phyloP scores from a whole-genome alignment of 257 asterid genomes.

The Solanum tacnaense region DNA sequence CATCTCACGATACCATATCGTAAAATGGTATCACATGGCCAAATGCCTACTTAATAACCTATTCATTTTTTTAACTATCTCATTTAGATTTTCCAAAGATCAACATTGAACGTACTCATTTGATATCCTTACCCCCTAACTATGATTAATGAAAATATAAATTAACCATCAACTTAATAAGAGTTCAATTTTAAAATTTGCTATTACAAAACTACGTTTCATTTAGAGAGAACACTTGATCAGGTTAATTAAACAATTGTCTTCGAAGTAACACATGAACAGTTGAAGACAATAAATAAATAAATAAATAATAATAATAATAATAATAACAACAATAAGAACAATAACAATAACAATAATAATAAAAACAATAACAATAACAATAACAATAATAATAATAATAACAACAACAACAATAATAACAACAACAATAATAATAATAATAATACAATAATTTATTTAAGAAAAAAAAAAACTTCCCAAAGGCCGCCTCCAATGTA shows the following conservation, averaged over 20 bases:
- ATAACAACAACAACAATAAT: too few species aligned
- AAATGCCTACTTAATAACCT: too few species aligned
- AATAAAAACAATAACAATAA: fast-evolving
- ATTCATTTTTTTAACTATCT: too few species aligned
- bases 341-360: fast-evolving
- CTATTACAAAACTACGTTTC: not conserved
- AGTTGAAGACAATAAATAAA: not conserved
- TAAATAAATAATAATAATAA: too few species aligned
- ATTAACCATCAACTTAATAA: not conserved
- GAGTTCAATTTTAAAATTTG: not conserved
- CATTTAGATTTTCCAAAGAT: not conserved
- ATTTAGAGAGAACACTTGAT: not conserved
- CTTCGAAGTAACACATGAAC: not conserved
- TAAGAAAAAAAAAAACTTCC: too few species aligned
- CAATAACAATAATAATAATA: fast-evolving
- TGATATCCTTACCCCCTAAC: not conserved
- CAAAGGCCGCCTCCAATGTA: not conserved
- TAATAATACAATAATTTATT: too few species aligned
- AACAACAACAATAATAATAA: fast-evolving
- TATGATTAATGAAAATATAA: not conserved
- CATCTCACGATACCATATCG: too few species aligned
- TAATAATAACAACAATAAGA: too few species aligned
- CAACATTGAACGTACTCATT: not conserved
- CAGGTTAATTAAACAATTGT: not conserved
- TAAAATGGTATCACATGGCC: too few species aligned